A percentile compares a stretch with the other conserved stretches of the same genome.
These are phyloP conservation scores for Gonium pectorale DNA, from an alignment of 139 green algal genomes.

Conservation along the genomic window DNA sequence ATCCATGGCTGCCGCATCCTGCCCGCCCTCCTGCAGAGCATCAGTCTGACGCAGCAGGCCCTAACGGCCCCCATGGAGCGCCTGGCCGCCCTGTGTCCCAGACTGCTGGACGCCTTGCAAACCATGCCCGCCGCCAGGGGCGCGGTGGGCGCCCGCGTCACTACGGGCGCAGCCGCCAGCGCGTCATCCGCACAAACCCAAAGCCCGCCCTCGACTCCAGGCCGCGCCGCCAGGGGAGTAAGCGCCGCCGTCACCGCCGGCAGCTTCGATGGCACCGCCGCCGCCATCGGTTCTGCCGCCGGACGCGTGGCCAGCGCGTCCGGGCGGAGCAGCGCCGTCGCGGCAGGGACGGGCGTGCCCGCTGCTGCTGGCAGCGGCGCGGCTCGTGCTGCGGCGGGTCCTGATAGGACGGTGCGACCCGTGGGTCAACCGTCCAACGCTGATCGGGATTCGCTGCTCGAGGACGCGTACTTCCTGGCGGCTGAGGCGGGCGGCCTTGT, in stretches of 20 bases:
- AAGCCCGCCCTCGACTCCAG: too few species aligned
- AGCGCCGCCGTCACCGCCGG: too few species aligned
- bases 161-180: too few species aligned
- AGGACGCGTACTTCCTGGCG: not conserved
- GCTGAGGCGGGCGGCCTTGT: slow-evolving; percentile 8
- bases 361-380: too few species aligned
- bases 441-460: not conserved
- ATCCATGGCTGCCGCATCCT: not conserved
- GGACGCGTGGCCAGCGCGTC: too few species aligned
- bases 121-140: not conserved
- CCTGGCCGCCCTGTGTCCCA: not conserved
- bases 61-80: not conserved
- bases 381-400: too few species aligned
- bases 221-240: too few species aligned
- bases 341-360: too few species aligned
- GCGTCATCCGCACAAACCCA: too few species aligned
- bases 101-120: not conserved
- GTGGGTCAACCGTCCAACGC: not conserved
- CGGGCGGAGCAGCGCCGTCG: too few species aligned
- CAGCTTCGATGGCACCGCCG: too few species aligned
- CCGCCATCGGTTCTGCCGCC: too few species aligned
- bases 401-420: not conserved
- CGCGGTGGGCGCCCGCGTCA: not conserved
- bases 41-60: slow-evolving; percentile 13
- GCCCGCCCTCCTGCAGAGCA: not conserved